Evolutionary conservation across 2,329 filamentous ascomycete genomes (phyloP).

Genomic region (Pezicula radicicola): DNA sequence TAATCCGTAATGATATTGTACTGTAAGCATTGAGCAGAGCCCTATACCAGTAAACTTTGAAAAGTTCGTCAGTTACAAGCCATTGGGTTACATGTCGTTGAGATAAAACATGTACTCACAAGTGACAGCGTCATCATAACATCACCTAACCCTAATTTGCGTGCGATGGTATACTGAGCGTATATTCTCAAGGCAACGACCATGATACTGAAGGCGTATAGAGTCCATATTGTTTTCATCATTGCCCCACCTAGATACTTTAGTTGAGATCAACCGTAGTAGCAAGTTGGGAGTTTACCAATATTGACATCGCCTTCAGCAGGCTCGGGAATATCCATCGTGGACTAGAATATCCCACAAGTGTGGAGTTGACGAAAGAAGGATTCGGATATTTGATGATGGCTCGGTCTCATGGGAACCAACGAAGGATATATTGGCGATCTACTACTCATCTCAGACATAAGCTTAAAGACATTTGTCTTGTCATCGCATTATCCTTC

Average conservation of each 20-base stretch:
- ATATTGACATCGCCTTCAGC: background rate
- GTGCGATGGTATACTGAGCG: slow-evolving; percentile 5
- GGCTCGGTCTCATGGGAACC: no score
- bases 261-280: background rate
- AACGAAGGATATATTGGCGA: no score
- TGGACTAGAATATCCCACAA: background rate
- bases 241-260: slow-evolving; percentile 1
- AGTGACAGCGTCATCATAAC: slow-evolving; percentile 6
- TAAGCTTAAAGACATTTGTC: no score
- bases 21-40: slow-evolving; percentile 2
- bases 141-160: slow-evolving; percentile 6
- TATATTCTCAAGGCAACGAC: slow-evolving; percentile 6
- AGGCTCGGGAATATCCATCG: background rate
- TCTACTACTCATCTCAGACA: no score
- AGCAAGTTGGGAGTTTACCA: background rate
- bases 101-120: background rate
- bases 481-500: no score
- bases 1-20: slow-evolving; percentile 14
- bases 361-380: no score
- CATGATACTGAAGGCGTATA: slow-evolving; percentile 5
- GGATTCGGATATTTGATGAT: no score
- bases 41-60: background rate
- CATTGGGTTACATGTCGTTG: background rate
- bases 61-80: background rate
- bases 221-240: slow-evolving; percentile 5